phyloP scores from a whole-genome alignment of 139 green algal species.

The Protoeuglena noctilucae region DNA sequence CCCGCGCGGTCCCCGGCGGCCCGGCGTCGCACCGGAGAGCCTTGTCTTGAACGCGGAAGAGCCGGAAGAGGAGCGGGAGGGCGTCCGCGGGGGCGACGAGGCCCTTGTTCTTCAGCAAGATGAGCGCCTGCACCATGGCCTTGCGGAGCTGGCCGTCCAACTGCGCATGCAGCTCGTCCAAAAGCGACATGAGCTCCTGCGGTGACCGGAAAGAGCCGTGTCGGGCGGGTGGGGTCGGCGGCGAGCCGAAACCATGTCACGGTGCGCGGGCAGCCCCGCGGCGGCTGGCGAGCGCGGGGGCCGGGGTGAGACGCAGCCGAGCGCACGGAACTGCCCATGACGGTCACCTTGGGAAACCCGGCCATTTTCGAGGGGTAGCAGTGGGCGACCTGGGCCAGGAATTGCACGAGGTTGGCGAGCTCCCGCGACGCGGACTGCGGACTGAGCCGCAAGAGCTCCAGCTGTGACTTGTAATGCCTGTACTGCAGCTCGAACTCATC shows the following conservation, averaged over 20 bases:
- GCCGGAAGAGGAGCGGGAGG: conserved; percentile 83
- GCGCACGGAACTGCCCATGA: too few species aligned
- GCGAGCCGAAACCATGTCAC: too few species aligned
- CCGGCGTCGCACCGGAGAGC: too few species aligned
- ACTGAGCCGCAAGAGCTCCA: neutral
- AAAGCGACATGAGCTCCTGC: conserved; percentile 52
- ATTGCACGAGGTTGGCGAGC: conserved; percentile 73
- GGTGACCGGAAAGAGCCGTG: too few species aligned
- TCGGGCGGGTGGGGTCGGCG: too few species aligned
- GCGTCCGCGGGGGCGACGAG: conserved; percentile 41
- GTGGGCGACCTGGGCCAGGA: conserved; percentile 64
- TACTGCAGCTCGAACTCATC: conserved; percentile 81
- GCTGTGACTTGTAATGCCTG: conserved; percentile 46
- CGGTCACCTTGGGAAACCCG: too few species aligned
- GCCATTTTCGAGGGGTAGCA: conserved; percentile 51
- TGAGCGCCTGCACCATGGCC: conserved; percentile 65
- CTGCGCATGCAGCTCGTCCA: conserved; percentile 56
- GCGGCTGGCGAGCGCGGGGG: too few species aligned
- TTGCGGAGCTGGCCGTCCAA: conserved; percentile 54
- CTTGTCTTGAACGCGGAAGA: conserved; percentile 86
- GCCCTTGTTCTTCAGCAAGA: conserved; percentile 71
- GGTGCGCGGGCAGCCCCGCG: too few species aligned
- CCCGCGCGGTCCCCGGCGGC: too few species aligned
- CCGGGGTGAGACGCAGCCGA: too few species aligned
- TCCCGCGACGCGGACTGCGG: too few species aligned